phyloP scores from a whole-genome alignment of 179 eudicot genomes.

The Actinidia chinensis region DNA sequence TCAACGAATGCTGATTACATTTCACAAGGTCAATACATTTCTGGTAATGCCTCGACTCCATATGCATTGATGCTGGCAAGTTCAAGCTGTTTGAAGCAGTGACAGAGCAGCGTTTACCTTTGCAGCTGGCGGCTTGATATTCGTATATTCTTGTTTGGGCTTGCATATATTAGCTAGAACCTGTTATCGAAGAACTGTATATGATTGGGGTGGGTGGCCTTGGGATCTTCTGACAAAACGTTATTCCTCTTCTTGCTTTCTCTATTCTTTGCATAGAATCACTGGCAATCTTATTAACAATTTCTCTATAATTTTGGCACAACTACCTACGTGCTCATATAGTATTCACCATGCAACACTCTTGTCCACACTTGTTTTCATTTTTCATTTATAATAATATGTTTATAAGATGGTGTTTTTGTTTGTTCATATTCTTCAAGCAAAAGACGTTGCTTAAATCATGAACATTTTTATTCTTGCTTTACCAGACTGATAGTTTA shows the following conservation, averaged over 20 bases:
- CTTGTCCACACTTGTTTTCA: not conserved
- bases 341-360: not conserved
- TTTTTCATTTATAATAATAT: not conserved
- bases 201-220: conserved; percentile 1
- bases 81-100: conserved; percentile 98
- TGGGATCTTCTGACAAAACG: conserved; percentile 3
- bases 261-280: not conserved
- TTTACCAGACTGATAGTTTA: conserved; percentile 11
- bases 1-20: conserved; percentile 85
- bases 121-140: conserved; percentile 95
- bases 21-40: conserved; percentile 89
- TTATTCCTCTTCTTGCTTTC: conserved; percentile 1
- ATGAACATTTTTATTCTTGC: conserved; percentile 5
- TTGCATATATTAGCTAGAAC: conserved; percentile 13
- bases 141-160: conserved; percentile 52
- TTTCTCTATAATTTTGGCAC: not conserved
- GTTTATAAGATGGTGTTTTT: not conserved
- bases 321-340: not conserved
- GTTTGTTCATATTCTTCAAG: not conserved
- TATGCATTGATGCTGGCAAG: conserved; percentile 97
- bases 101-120: conserved; percentile 75
- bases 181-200: not conserved
- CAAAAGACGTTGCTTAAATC: not conserved
- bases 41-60: conserved; percentile 91
- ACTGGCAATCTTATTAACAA: not conserved